Conservation (phyloP, 768 basidiomycete genomes). For the Panaeolus papilionaceus region DNA sequence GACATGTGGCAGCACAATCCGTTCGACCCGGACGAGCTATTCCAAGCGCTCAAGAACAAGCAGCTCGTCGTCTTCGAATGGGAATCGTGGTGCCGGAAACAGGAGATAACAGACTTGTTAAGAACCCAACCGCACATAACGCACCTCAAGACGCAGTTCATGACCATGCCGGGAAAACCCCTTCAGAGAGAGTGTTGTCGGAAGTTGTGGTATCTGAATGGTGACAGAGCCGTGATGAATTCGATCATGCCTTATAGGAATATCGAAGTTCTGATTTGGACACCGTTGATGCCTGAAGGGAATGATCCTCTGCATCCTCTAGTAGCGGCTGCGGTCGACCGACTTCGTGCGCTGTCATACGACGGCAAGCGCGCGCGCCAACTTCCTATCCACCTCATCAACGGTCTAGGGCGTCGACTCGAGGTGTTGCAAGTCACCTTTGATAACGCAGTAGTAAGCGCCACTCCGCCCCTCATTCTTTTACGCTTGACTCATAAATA, state of each 20-base stretch:
- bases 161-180: neutral
- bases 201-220: neutral
- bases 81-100: neutral
- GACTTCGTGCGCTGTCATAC: neutral
- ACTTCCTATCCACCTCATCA: neutral
- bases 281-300: neutral
- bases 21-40: neutral
- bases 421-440: neutral
- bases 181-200: neutral
- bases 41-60: neutral
- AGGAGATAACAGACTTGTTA: neutral
- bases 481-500: neutral
- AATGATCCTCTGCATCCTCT: neutral
- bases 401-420: neutral
- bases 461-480: neutral
- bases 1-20: conserved; percentile 1
- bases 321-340: neutral
- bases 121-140: neutral
- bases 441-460: neutral
- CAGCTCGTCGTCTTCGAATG: neutral
- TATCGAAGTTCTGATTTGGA: neutral
- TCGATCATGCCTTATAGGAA: neutral
- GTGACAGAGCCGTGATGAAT: neutral
- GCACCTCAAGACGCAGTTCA: neutral
- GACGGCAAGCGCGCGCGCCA: neutral